Evolutionary conservation across 2,329 filamentous ascomycete species (phyloP), one percentile per base, ranked within the genome.

Genomic region (Drechslerella coelobrocha): DNA sequence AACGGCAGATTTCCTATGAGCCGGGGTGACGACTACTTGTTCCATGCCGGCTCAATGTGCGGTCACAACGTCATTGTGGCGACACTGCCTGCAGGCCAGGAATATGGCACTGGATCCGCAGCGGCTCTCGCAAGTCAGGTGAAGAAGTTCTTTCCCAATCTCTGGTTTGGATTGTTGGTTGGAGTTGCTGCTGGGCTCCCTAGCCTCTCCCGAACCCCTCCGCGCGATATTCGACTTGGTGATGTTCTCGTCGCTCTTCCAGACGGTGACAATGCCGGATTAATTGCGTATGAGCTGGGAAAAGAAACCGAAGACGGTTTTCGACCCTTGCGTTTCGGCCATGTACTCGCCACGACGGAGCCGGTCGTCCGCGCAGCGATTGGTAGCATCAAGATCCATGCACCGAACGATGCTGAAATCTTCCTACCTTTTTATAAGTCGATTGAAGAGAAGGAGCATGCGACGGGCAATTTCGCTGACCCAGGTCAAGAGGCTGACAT

Each of bases 51-150:
- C 1, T 75, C 77, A 2, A 76, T 80, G 6, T 74, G 79, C 0
- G n/a, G n/a, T n/a, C 78, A 80, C 55, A 78, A 80, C 41, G 50
- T 80, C 37, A 72, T 79, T 17, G 75, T 81, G 19, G 78, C 77
- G 0, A 79, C 78, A 0, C 61, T 80, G 0, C 77, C 79, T 0
- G 71, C 72, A 0, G 78, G 78, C 7, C 76, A 79, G 29, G 75
- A 76, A 54, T 80, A 79, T 51, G 78, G 78, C 17, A 79, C 74
- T 0, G 75, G 73, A 3, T 78, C 79, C 1, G 77, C 78, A 0
- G 77, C 77, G 0, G 76, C 77, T 2, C 75, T 80, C 0, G 78
- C 77, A 0, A 76, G 76, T 27, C 77, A 80, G 41, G 73, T 79
- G 8, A 79, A 77, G 53, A 76, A 47, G 17, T 76, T 75, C 47